Evolutionary conservation across 2,329 filamentous ascomycete genomes (phyloP).

Genomic region (Pestalotiopsis sp.): DNA sequence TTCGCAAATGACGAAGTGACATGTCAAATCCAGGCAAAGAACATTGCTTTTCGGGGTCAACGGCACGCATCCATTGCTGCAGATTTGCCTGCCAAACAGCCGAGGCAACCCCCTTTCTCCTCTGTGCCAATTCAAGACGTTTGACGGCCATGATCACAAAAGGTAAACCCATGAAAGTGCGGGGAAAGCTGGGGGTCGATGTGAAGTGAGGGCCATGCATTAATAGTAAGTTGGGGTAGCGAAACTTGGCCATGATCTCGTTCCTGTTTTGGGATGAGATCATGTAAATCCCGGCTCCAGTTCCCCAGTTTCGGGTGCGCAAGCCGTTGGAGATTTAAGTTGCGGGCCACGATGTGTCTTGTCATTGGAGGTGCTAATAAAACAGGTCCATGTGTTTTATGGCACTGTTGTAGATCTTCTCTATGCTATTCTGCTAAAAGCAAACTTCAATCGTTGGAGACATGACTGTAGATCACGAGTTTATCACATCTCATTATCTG

Average conservation of each 20-base stretch:
- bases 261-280: conserved; percentile 10
- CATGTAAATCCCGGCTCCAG: neutral
- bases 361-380: neutral
- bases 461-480: too few species aligned
- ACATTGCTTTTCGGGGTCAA: too few species aligned
- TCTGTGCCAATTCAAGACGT: too few species aligned
- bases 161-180: neutral
- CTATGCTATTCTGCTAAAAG: too few species aligned
- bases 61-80: too few species aligned
- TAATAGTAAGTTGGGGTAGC: neutral
- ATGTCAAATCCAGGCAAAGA: too few species aligned
- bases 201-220: neutral
- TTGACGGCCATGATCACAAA: too few species aligned
- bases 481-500: neutral
- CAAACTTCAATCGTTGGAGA: too few species aligned
- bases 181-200: neutral
- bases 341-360: neutral
- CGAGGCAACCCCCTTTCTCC: too few species aligned
- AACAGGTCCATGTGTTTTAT: neutral
- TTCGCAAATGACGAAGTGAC: too few species aligned
- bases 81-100: too few species aligned
- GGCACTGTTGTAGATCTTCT: too few species aligned
- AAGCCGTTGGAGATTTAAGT: neutral
- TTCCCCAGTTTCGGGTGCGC: neutral
- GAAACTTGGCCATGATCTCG: neutral